A percentile compares a stretch with the other conserved stretches of the same genome.
Evolutionary conservation across 371 early-diverging fungal species (phyloP).

Genomic region (Mortierella sp.): DNA sequence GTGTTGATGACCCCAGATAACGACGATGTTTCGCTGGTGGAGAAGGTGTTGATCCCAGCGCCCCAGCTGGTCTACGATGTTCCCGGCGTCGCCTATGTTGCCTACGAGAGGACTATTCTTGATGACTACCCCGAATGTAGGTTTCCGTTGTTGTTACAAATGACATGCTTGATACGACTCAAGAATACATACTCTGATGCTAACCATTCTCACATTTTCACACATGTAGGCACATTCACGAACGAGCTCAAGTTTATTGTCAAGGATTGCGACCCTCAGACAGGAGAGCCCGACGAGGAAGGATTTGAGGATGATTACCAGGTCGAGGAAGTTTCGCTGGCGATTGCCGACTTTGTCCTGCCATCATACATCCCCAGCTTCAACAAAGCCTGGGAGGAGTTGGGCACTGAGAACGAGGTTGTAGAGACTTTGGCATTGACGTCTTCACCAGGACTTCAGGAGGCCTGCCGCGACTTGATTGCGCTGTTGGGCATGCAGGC

Average conservation of each 20-base stretch:
- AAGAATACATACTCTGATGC: neutral
- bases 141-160: slow-evolving; percentile 2
- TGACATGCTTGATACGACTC: too few relatives aligned
- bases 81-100: slow-evolving; percentile 88
- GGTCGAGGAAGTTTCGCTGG: slow-evolving; percentile 90
- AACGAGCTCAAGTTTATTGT: slow-evolving; percentile 91
- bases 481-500: slow-evolving; percentile 91
- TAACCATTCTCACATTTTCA: neutral
- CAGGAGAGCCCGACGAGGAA: slow-evolving; percentile 90
- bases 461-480: slow-evolving; percentile 53
- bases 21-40: slow-evolving; percentile 72
- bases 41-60: slow-evolving; percentile 76
- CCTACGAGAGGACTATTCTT: slow-evolving; percentile 73
- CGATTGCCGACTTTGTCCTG: slow-evolving; percentile 90
- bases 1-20: slow-evolving; percentile 86
- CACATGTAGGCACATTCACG: slow-evolving; percentile 77
- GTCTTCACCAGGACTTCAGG: slow-evolving; percentile 72
- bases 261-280: slow-evolving; percentile 96
- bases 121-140: slow-evolving; percentile 71
- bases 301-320: slow-evolving; percentile 97
- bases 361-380: slow-evolving; percentile 86
- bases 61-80: slow-evolving; percentile 81
- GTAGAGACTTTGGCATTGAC: slow-evolving; percentile 92
- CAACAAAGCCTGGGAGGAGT: slow-evolving; percentile 81
- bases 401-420: slow-evolving; percentile 76